These are phyloP conservation scores for Glycine latifolia DNA, from an alignment of 306 rosid genomes.

Conservation along the genomic window DNA sequence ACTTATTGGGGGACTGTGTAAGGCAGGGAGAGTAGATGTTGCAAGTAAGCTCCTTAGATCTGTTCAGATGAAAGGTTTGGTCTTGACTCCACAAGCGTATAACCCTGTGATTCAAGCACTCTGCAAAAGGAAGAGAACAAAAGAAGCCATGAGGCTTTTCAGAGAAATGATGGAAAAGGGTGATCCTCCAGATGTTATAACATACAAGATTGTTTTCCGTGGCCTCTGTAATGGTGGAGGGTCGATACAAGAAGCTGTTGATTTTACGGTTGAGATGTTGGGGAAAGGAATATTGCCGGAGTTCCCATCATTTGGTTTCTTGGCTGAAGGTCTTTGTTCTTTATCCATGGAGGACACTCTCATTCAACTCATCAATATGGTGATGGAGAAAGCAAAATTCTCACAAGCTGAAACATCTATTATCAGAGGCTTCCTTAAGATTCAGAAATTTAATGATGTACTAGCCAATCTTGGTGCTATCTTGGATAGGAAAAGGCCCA, in stretches of 20 bases:
- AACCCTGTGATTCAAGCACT: slow-evolving; percentile 81
- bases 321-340: slow-evolving; percentile 90
- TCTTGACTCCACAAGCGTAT: slow-evolving; percentile 79
- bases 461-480: slow-evolving; percentile 76
- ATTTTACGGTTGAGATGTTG: slow-evolving; percentile 81
- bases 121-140: slow-evolving; percentile 74
- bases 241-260: slow-evolving; percentile 83
- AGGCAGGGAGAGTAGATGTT: slow-evolving; percentile 81
- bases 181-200: slow-evolving; percentile 75
- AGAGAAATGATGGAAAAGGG: slow-evolving; percentile 89
- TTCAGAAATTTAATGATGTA: slow-evolving; percentile 80
- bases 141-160: slow-evolving; percentile 85
- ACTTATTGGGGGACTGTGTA: slow-evolving; percentile 83
- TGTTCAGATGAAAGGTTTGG: slow-evolving; percentile 87
- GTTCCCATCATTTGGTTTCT: slow-evolving; percentile 66
- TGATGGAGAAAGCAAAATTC: slow-evolving; percentile 74
- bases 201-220: slow-evolving; percentile 79
- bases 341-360: slow-evolving; percentile 86
- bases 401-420: slow-evolving; percentile 67
- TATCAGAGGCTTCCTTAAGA: slow-evolving; percentile 80
- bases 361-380: slow-evolving; percentile 67
- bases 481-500: slow-evolving; percentile 63
- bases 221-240: slow-evolving; percentile 97
- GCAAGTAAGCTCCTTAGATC: slow-evolving; percentile 89
- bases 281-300: slow-evolving; percentile 79